A percentile compares a stretch with the other conserved stretches of the same genome.
Evolutionary conservation across 2,329 filamentous ascomycete genomes (phyloP).

Genomic region (Aspergillus niger): DNA sequence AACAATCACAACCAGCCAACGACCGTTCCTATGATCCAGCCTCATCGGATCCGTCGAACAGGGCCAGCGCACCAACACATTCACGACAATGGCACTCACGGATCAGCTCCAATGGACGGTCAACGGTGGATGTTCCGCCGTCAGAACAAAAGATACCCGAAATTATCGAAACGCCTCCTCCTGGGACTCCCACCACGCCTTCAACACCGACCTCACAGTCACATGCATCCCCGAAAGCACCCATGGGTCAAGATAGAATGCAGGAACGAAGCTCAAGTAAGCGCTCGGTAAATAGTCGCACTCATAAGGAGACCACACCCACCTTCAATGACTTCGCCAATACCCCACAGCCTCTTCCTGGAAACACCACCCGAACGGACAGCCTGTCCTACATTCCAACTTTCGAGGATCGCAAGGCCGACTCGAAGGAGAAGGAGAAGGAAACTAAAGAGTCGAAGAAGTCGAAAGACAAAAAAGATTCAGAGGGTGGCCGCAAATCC

Average conservation of each 20-base stretch:
- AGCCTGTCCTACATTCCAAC: conserved; percentile 79
- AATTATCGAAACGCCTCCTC: conserved; percentile 65
- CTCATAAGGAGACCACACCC: conserved; percentile 47
- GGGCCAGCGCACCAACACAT: conserved; percentile 39
- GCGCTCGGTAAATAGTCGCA: conserved; percentile 32
- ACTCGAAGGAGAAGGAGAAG: conserved; percentile 73
- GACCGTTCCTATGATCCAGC: conserved; percentile 22
- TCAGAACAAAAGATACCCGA: conserved; percentile 54
- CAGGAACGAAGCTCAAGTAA: conserved; percentile 33
- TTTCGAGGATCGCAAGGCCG: conserved; percentile 70
- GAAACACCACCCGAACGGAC: conserved; percentile 72
- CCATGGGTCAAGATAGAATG: conserved; percentile 27
- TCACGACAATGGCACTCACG: conserved; percentile 57
- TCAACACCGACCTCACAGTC: conserved; percentile 33
- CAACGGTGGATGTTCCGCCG: conserved; percentile 54
- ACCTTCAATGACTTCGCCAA: conserved; percentile 67
- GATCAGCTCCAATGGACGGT: conserved; percentile 58
- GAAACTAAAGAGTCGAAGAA: conserved; percentile 67
- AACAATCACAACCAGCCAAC: conserved; percentile 28
- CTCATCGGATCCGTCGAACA: conserved; percentile 33
- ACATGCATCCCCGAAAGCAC: conserved; percentile 48
- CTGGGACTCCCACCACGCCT: conserved; percentile 40
- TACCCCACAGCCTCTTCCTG: conserved; percentile 68
- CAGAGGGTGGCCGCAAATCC: conserved; percentile 71
- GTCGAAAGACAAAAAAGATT: conserved; percentile 73